Evolutionary conservation across 768 basidiomycete species (phyloP).

Genomic region (Naganishia vishniacii): DNA sequence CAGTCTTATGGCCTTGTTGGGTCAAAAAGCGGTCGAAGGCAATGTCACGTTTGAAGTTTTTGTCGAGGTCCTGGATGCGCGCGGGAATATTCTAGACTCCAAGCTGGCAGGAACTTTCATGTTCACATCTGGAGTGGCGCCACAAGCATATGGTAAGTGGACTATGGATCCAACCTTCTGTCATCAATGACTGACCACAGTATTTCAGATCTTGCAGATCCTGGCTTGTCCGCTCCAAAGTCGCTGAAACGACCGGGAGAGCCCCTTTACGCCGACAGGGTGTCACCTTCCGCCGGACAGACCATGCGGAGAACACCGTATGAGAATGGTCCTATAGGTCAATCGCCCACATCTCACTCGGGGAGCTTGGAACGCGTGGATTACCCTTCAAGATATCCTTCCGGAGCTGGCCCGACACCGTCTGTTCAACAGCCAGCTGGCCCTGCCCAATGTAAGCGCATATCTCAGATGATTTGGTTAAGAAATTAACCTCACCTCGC

Average conservation of each 20-base stretch:
- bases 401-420: neutral
- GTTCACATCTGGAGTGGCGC: neutral
- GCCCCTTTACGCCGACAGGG: conserved; percentile 19
- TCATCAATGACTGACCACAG: neutral
- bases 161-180: no score
- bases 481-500: neutral
- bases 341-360: neutral
- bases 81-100: conserved; percentile 13
- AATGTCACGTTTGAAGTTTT: conserved; percentile 12
- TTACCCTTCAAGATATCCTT: conserved; percentile 1
- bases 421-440: neutral
- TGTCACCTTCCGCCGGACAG: conserved; percentile 17
- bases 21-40: conserved; percentile 12
- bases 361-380: conserved; percentile 2
- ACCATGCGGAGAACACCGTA: neutral
- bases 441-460: neutral
- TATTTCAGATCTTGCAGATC: neutral
- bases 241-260: conserved; percentile 22
- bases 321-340: neutral
- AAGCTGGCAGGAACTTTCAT: conserved; percentile 20
- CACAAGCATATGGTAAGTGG: conserved; percentile 5
- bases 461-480: neutral
- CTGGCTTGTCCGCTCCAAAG: neutral
- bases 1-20: conserved; percentile 2
- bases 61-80: conserved; percentile 14